Conservation (phyloP, 164 flowering plant genomes). For the Liriodendron chinense region DNA sequence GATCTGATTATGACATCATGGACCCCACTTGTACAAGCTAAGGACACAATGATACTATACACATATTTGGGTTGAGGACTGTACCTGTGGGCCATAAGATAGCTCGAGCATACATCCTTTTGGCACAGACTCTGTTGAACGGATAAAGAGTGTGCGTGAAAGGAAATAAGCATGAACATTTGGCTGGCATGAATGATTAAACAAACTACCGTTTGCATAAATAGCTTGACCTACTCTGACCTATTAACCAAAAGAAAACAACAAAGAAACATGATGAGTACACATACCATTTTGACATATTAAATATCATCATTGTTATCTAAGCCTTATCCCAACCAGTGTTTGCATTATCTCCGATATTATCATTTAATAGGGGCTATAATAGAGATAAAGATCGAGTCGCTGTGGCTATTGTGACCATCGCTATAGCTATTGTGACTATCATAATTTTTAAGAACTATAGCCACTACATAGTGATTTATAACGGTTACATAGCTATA, state of each 20-base stretch:
- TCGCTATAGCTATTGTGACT: too few species aligned
- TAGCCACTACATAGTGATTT: too few species aligned
- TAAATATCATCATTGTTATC: background rate
- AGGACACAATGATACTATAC: background rate
- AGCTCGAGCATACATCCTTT: constrained; percentile 65
- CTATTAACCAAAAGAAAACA: constrained; percentile 32
- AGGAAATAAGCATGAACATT: constrained; percentile 81
- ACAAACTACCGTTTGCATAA: constrained; percentile 70
- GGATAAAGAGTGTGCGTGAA: constrained; percentile 64
- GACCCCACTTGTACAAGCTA: background rate
- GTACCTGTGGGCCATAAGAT: constrained; percentile 96
- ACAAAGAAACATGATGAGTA: constrained; percentile 9
- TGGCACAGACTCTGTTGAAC: constrained; percentile 59
- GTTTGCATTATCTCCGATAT: too few species aligned
- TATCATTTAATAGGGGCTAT: too few species aligned
- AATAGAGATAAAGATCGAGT: too few species aligned
- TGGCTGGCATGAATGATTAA: constrained; percentile 92
- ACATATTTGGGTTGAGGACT: background rate
- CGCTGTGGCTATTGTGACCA: too few species aligned
- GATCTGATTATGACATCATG: background rate
- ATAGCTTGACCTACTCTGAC: constrained; percentile 89
- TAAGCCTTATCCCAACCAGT: too few species aligned
- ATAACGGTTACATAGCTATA: too few species aligned
- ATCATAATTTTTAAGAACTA: too few species aligned
- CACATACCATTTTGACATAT: background rate